Conservation (phyloP, 768 basidiomycete genomes). For the Tremella yokohamensis region DNA sequence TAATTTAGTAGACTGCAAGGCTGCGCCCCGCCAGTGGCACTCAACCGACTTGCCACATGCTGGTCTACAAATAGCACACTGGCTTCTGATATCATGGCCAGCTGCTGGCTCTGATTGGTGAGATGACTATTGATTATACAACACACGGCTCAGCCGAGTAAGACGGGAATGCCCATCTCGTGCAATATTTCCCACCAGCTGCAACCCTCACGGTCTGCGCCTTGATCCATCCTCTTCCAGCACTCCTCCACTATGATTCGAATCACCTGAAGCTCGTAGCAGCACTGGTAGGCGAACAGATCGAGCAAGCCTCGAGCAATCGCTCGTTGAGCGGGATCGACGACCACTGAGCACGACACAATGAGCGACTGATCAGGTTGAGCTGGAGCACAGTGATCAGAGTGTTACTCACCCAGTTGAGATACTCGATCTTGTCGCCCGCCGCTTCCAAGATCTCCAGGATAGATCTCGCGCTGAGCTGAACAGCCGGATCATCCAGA, state of each 20-base stretch:
- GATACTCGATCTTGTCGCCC: constrained; percentile 30
- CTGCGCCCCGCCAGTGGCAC: no score
- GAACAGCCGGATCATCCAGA: constrained; percentile 12
- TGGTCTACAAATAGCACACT: no score
- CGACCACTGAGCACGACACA: constrained; percentile 17
- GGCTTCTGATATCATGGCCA: no score
- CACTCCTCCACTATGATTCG: constrained; percentile 22
- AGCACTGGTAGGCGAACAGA: constrained; percentile 27
- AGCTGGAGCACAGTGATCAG: background rate
- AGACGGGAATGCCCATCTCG: constrained; percentile 20
- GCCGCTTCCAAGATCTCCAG: constrained; percentile 18
- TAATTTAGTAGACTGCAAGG: no score
- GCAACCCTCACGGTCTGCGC: constrained; percentile 23
- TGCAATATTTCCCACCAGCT: constrained; percentile 25
- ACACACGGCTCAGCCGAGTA: background rate
- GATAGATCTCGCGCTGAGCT: constrained; percentile 17
- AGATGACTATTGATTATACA: no score
- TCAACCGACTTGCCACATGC: no score
- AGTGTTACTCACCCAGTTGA: constrained; percentile 27
- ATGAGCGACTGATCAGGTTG: constrained; percentile 19
- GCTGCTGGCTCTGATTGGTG: no score
- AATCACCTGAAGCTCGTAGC: constrained; percentile 23
- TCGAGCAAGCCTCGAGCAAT: constrained; percentile 13
- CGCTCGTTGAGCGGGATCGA: constrained; percentile 6
- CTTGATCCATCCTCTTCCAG: constrained; percentile 29